Base-by-base conservation (phyloP, 164 flowering plant species). In the Nymphaea colorata region DNA sequence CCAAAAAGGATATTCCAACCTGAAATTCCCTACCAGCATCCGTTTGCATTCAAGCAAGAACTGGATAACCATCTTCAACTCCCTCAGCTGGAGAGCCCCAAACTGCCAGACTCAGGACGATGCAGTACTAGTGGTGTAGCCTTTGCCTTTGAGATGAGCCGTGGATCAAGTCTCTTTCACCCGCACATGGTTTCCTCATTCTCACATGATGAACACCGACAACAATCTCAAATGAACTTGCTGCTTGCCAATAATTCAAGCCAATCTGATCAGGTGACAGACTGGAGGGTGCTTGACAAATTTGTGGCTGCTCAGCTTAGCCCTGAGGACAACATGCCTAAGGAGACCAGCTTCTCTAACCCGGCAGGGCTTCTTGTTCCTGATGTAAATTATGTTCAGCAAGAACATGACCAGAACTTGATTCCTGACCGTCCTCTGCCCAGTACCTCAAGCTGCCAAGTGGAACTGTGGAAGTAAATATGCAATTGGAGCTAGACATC, bases 301-400 rank as follows among this genome's bases (percentile, higher is more conserved):
- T 92, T 88, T 73, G 98, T 92, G 59, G 96, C 98, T 3, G 88
- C 98, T 65, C 98, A 93, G 72, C 86, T 93, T 6, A 88, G 93
- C 76, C 85, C 85, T 4, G 79, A 71, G 3, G 92, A 81, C 67
- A 25, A 25, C 1, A 79, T 73, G 53, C 57, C 84, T 5, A 84
- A 82, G 70, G 87, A 79, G 64, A n/a, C 73, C 64, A 75, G 71
- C 60, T 82, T 73, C 72, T 69, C 80, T 16, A 75, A 71, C 71
- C 72, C 76, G 66, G 61, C 74, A 5, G 64, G 41, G 25, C 77
- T 76, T 74, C 81, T 79, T 16, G 74, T 71, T 57, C 68, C 75
- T 4, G 85, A 81, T 16, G 80, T 81, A 15, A 66, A 82, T 76
- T 81, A 75, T 73, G 57, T 68, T 55, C 65, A 61, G 55, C 81